Evolutionary conservation across 2,329 filamentous ascomycete species (phyloP).

Genomic region (Penicillium oxalicum): DNA sequence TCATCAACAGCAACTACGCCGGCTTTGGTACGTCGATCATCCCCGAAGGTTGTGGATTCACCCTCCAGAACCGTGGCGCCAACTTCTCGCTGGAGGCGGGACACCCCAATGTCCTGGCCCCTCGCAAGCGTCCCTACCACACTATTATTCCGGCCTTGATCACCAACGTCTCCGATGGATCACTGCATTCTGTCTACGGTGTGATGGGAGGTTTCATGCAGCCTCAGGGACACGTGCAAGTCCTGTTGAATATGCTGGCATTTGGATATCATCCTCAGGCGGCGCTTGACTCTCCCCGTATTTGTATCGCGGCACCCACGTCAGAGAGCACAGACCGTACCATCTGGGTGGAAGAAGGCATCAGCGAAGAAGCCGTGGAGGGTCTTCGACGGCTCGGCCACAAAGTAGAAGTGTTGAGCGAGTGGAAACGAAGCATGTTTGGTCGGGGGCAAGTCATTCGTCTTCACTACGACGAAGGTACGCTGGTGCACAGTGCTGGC

Average conservation of each 20-base stretch:
- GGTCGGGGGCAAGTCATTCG: slow-evolving; percentile 22
- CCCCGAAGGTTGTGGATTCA: slow-evolving; percentile 80
- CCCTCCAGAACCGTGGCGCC: slow-evolving; percentile 84
- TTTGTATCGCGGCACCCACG: slow-evolving; percentile 74
- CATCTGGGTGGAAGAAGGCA: slow-evolving; percentile 19
- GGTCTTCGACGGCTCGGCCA: slow-evolving; percentile 18
- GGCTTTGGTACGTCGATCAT: slow-evolving; percentile 83
- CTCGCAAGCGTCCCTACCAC: slow-evolving; percentile 86
- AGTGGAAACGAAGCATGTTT: slow-evolving; percentile 18
- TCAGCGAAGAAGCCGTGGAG: slow-evolving; percentile 15
- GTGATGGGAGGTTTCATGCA: slow-evolving; percentile 99
- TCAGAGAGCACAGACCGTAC: slow-evolving; percentile 39
- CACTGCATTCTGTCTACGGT: slow-evolving; percentile 78
- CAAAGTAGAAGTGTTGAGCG: slow-evolving; percentile 17
- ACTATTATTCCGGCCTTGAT: slow-evolving; percentile 94
- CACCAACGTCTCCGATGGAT: slow-evolving; percentile 67
- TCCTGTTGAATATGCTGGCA: slow-evolving; percentile 79
- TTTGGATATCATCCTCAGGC: slow-evolving; percentile 79
- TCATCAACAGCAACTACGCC: slow-evolving; percentile 93
- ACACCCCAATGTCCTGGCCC: slow-evolving; percentile 76
- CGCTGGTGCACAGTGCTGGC: slow-evolving; percentile 75
- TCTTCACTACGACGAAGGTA: slow-evolving; percentile 65
- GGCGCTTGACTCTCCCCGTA: slow-evolving; percentile 82
- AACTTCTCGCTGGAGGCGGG: slow-evolving; percentile 66
- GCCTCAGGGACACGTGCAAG: slow-evolving; percentile 91